These are phyloP conservation scores for Globisporangium lucens DNA, from an alignment of 352 stramenopile species.

Conservation along the genomic window DNA sequence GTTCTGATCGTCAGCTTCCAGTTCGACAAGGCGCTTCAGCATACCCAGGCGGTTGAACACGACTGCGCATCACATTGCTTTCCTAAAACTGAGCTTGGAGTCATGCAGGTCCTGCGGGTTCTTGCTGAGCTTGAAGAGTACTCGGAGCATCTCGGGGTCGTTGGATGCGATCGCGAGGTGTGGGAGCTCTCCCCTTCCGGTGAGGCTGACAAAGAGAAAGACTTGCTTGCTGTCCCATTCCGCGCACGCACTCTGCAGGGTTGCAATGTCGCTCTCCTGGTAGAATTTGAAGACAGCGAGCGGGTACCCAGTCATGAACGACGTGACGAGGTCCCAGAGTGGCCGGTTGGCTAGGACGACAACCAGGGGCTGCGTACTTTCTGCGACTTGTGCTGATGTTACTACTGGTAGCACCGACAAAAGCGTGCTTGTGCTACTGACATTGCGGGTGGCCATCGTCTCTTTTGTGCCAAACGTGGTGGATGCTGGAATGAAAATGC, in stretches of 20 bases:
- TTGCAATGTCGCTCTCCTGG: background rate
- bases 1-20: background rate
- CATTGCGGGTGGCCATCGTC: too few species aligned
- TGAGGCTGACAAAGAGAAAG: background rate
- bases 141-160: background rate
- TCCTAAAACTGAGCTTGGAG: background rate
- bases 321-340: slow-evolving; percentile 4
- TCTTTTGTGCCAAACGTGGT: too few species aligned
- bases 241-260: background rate
- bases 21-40: background rate
- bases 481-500: too few species aligned
- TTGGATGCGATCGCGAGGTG: slow-evolving; percentile 12
- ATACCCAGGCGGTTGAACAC: slow-evolving; percentile 1
- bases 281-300: background rate
- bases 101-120: background rate
- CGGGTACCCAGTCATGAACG: slow-evolving; percentile 2
- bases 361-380: too few species aligned
- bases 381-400: too few species aligned
- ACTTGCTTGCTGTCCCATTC: background rate
- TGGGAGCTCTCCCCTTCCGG: background rate
- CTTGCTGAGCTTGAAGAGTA: background rate
- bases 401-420: too few species aligned
- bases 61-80: slow-evolving; percentile 6
- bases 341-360: background rate
- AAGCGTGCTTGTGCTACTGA: too few species aligned